A percentile compares a stretch with the other conserved stretches of the same genome.
These are phyloP conservation scores for Fraxinus sp. DNA, from an alignment of 305 asterid genomes.

Conservation along the genomic window DNA sequence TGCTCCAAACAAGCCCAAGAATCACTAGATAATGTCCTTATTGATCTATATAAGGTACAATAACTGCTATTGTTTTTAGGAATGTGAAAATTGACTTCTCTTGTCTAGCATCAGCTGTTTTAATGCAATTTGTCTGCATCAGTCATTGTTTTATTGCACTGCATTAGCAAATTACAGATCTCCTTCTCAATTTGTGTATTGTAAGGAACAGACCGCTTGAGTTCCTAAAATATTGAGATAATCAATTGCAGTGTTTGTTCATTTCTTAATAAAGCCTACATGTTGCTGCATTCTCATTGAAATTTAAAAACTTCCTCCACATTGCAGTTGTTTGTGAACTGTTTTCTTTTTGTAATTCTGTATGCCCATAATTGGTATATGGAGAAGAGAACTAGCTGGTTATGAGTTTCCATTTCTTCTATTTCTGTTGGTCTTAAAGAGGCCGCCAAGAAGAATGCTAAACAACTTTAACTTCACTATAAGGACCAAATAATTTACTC, in stretches of 20 bases:
- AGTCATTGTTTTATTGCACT: not conserved
- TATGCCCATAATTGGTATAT: not conserved
- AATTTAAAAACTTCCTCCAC: not conserved
- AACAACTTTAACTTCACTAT: not conserved
- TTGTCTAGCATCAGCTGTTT: not conserved
- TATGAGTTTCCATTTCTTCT: not conserved
- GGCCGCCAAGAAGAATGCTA: not conserved
- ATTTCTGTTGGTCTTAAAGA: not conserved
- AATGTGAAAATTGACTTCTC: not conserved
- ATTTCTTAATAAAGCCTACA: not conserved
- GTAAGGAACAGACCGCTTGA: not conserved
- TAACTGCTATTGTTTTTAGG: not conserved
- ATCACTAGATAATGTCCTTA: slow-evolving; percentile 77
- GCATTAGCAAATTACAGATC: not conserved
- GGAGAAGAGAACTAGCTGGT: not conserved
- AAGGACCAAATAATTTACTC: not conserved
- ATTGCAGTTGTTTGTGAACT: not conserved
- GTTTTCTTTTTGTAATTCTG: not conserved
- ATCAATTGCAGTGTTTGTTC: not conserved
- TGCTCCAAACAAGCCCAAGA: slow-evolving; percentile 86
- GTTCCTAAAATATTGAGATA: not conserved
- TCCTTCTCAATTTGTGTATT: not conserved
- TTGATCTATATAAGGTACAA: slow-evolving; percentile 74
- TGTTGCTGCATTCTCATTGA: not conserved
- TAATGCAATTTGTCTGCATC: not conserved